These are phyloP conservation scores for Paramecium caudatum DNA, from an alignment of 73 alveolate genomes.

Conservation along the genomic window DNA sequence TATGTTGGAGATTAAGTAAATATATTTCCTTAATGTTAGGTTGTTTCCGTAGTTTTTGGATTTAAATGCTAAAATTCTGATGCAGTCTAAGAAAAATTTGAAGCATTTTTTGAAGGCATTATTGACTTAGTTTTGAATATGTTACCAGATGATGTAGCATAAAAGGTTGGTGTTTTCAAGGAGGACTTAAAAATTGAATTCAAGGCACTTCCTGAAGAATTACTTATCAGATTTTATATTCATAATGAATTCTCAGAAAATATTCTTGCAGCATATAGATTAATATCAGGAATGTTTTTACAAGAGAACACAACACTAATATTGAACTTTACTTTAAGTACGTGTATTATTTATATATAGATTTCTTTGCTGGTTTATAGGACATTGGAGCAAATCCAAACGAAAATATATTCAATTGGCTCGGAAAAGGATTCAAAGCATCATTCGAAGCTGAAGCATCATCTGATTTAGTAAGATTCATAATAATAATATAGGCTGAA, in stretches of 20 bases:
- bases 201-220: conserved; percentile 10
- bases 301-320: background rate
- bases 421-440: conserved; percentile 6
- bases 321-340: background rate
- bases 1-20: background rate
- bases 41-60: conserved; percentile 11
- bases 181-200: conserved; percentile 55
- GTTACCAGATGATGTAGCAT: background rate
- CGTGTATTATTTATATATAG: background rate
- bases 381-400: conserved; percentile 19
- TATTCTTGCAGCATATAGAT: background rate
- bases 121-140: background rate
- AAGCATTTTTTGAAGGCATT: background rate
- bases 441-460: background rate
- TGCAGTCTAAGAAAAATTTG: background rate
- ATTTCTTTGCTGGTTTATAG: background rate
- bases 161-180: background rate
- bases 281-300: background rate
- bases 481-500: background rate
- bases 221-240: background rate
- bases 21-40: background rate
- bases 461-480: background rate
- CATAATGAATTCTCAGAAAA: background rate
- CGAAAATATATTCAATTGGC: background rate
- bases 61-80: conserved; percentile 23